These are phyloP conservation scores for Fusarium decemcellulare DNA, from an alignment of 2,329 filamentous ascomycete species.

Conservation along the genomic window DNA sequence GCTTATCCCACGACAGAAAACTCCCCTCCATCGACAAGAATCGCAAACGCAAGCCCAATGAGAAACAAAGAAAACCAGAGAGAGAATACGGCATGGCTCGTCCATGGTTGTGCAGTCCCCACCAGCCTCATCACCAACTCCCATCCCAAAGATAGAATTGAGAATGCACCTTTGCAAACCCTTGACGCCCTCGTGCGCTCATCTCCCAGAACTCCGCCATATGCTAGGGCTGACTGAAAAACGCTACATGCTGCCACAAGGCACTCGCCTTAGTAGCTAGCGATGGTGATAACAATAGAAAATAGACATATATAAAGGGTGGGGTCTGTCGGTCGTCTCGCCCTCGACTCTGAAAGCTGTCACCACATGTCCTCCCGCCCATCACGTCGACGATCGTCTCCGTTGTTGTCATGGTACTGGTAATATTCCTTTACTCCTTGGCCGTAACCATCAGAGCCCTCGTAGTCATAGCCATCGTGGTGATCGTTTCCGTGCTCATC, in stretches of 20 bases:
- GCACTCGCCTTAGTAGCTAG: slow-evolving; percentile 36
- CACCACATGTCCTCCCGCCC: slow-evolving; percentile 61
- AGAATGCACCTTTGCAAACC: slow-evolving; percentile 40
- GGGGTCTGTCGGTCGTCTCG: slow-evolving; percentile 28
- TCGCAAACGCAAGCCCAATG: slow-evolving; percentile 28
- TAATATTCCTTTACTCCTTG: slow-evolving; percentile 59
- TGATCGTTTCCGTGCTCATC: slow-evolving; percentile 63
- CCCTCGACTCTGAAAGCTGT: slow-evolving; percentile 32
- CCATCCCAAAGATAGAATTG: slow-evolving; percentile 34
- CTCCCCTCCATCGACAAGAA: slow-evolving; percentile 28
- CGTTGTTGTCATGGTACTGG: slow-evolving; percentile 52
- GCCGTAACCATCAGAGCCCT: slow-evolving; percentile 55
- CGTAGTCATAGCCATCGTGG: slow-evolving; percentile 55
- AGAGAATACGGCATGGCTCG: slow-evolving; percentile 25
- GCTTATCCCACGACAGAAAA: slow-evolving; percentile 38
- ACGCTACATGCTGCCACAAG: slow-evolving; percentile 40
- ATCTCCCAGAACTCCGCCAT: slow-evolving; percentile 52
- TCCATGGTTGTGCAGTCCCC: slow-evolving; percentile 30
- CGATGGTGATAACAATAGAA: slow-evolving; percentile 37
- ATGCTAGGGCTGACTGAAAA: slow-evolving; percentile 50
- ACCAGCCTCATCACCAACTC: slow-evolving; percentile 31
- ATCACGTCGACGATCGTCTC: slow-evolving; percentile 52
- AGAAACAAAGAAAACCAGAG: slow-evolving; percentile 23
- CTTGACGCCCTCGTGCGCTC: slow-evolving; percentile 40
- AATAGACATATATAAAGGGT: slow-evolving; percentile 43